Evolutionary conservation across 2,329 filamentous ascomycete species (phyloP).

Genomic region (Fusarium penzigii): DNA sequence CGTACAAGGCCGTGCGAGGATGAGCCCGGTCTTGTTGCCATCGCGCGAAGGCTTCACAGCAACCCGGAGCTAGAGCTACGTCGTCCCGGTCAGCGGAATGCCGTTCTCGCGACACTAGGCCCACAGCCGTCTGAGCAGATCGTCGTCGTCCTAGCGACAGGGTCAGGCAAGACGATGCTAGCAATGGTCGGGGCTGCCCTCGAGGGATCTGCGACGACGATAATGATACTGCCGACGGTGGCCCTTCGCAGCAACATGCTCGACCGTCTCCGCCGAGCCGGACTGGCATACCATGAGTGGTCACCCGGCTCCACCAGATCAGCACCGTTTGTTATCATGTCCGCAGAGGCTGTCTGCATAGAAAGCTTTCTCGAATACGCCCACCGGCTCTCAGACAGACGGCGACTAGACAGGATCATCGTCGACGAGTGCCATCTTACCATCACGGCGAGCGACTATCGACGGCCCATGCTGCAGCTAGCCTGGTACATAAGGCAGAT

Average conservation of each 20-base stretch:
- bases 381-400: background rate
- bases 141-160: conserved; percentile 1
- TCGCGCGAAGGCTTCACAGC: background rate
- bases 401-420: conserved; percentile 1
- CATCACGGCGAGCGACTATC: background rate
- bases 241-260: conserved; percentile 1
- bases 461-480: background rate
- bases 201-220: background rate
- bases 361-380: conserved; percentile 1
- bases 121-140: background rate
- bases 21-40: background rate
- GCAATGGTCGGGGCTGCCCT: background rate
- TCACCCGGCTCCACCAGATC: background rate
- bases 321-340: conserved; percentile 3
- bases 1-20: background rate
- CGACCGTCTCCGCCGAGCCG: background rate
- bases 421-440: conserved; percentile 2
- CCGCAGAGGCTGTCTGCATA: conserved; percentile 1
- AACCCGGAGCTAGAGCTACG: background rate
- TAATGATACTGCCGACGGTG: conserved; percentile 1
- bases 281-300: background rate
- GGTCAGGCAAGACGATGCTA: conserved; percentile 1
- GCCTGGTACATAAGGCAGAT: conserved; percentile 4
- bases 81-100: background rate
- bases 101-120: background rate